Percentiles rank a stretch among this genome's conserved stretches.
These are phyloP conservation scores for Neurospora sp. DNA, from an alignment of 495 filamentous ascomycete species.

Conservation along the genomic window DNA sequence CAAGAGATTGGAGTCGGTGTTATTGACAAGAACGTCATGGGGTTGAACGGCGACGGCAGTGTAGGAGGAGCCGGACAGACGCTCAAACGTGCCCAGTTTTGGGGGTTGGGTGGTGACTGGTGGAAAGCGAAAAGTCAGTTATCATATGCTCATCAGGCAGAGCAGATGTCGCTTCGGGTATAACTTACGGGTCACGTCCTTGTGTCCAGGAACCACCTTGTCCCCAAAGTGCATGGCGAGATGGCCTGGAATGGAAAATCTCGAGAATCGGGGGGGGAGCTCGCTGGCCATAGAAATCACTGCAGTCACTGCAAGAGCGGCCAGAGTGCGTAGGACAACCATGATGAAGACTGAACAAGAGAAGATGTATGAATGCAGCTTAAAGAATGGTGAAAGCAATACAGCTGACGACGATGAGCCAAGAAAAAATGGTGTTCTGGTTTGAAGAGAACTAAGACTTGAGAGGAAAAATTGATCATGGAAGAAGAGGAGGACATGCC, in stretches of 20 bases:
- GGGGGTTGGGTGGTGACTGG: slow-evolving; percentile 12
- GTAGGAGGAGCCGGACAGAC: slow-evolving; percentile 23
- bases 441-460: neutral
- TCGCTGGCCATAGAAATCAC: slow-evolving; percentile 17
- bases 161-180: neutral
- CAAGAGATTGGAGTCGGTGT: slow-evolving; percentile 34
- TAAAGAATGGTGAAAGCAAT: neutral
- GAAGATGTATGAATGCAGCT: neutral
- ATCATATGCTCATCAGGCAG: neutral
- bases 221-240: neutral
- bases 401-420: neutral
- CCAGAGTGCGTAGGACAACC: slow-evolving; percentile 23
- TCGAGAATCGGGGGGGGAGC: slow-evolving; percentile 26
- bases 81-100: slow-evolving; percentile 11
- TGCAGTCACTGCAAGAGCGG: slow-evolving; percentile 18
- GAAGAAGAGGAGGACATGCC: neutral
- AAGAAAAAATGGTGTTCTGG: neutral
- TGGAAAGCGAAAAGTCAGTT: neutral
- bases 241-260: neutral
- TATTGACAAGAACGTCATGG: slow-evolving; percentile 30
- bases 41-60: slow-evolving; percentile 18
- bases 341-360: slow-evolving; percentile 7
- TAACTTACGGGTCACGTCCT: neutral
- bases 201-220: neutral
- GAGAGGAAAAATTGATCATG: neutral